These are phyloP conservation scores for Fusarium tjaetaba DNA, from an alignment of 2,329 filamentous ascomycete genomes.

Conservation along the genomic window DNA sequence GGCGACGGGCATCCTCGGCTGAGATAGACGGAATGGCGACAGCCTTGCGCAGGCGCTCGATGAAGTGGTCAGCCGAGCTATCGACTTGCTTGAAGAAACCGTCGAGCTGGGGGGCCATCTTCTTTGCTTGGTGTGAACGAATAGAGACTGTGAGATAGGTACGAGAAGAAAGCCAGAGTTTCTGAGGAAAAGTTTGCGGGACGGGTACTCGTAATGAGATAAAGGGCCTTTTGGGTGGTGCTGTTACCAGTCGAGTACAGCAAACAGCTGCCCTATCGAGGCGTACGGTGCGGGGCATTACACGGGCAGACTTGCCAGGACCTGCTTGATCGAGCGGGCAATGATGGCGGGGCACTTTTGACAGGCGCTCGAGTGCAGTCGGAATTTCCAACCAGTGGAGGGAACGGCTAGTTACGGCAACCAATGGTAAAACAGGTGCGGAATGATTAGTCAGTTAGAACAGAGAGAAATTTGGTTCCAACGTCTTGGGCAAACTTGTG, in stretches of 20 bases:
- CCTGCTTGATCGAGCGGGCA: slow-evolving; percentile 41
- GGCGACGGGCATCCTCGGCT: slow-evolving; percentile 85
- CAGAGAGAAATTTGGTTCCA: slow-evolving; percentile 9
- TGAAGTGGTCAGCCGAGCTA: slow-evolving; percentile 79
- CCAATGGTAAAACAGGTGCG: slow-evolving; percentile 37
- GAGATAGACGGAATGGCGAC: slow-evolving; percentile 98
- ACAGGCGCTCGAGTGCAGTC: neutral
- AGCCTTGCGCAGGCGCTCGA: slow-evolving; percentile 88
- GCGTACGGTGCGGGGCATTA: slow-evolving; percentile 60
- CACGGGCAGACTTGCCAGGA: slow-evolving; percentile 39
- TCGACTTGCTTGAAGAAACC: slow-evolving; percentile 95
- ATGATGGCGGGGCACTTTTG: slow-evolving; percentile 43
- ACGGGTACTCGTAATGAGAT: slow-evolving; percentile 35
- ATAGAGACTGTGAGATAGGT: slow-evolving; percentile 64
- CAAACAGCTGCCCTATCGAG: slow-evolving; percentile 46
- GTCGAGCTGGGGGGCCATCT: slow-evolving; percentile 92
- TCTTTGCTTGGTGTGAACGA: slow-evolving; percentile 69
- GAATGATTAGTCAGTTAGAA: slow-evolving; percentile 39
- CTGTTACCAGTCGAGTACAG: slow-evolving; percentile 37
- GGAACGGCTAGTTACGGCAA: slow-evolving; percentile 45
- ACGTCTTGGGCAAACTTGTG: neutral
- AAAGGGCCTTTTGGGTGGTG: slow-evolving; percentile 40
- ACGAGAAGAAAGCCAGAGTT: slow-evolving; percentile 42
- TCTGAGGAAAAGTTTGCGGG: slow-evolving; percentile 27
- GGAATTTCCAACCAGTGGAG: slow-evolving; percentile 4